Evolutionary conservation across 441 rosid species (phyloP).

Genomic region (Euphorbia celastroides): DNA sequence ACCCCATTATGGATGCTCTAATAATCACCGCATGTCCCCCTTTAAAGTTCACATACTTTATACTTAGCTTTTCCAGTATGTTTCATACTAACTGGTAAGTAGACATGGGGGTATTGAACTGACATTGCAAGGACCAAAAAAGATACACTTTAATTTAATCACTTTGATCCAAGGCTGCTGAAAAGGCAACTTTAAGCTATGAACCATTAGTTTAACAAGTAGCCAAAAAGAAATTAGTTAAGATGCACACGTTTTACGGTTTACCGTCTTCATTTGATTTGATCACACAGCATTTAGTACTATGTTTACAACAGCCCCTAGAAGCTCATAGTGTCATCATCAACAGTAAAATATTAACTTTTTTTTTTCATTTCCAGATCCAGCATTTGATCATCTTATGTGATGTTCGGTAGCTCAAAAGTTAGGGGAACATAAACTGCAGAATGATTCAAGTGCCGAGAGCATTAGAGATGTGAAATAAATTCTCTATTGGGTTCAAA

Average conservation of each 20-base stretch:
- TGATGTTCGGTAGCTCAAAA: slow-evolving; percentile 29
- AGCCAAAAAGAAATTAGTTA: background rate
- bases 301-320: slow-evolving; percentile 5
- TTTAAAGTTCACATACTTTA: slow-evolving; percentile 25
- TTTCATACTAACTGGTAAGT: slow-evolving; percentile 14
- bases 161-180: slow-evolving; percentile 19
- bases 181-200: background rate
- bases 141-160: slow-evolving; percentile 19
- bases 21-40: slow-evolving; percentile 18
- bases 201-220: background rate
- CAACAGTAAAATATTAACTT: background rate
- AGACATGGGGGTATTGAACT: slow-evolving; percentile 19
- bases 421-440: slow-evolving; percentile 16
- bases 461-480: too few species aligned
- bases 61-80: slow-evolving; percentile 18
- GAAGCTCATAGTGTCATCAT: background rate
- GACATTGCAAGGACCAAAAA: slow-evolving; percentile 26
- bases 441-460: slow-evolving; percentile 30
- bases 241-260: background rate
- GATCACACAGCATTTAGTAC: slow-evolving; percentile 3
- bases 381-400: slow-evolving; percentile 40
- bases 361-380: slow-evolving; percentile 1
- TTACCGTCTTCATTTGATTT: background rate
- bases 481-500: background rate
- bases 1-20: too few species aligned